phyloP scores from a whole-genome alignment of 2,329 filamentous ascomycete species.

The Lojkania enalia region DNA sequence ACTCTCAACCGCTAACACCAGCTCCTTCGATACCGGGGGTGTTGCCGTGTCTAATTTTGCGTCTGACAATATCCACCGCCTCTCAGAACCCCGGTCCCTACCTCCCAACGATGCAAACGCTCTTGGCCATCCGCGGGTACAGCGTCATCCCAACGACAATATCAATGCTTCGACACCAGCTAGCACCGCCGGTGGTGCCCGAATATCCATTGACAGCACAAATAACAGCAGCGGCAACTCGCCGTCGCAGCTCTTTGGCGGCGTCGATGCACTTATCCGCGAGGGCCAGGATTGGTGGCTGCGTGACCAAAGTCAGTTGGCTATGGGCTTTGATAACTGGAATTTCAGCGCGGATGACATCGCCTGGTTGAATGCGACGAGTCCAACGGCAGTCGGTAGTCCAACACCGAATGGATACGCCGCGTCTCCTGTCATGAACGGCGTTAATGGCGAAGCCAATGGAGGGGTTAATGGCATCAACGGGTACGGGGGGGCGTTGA shows the following conservation, averaged over 20 bases:
- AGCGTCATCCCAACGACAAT: slow-evolving; percentile 25
- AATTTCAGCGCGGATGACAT: slow-evolving; percentile 39
- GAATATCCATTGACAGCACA: slow-evolving; percentile 32
- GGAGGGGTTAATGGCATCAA: slow-evolving; percentile 13
- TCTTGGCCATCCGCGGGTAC: slow-evolving; percentile 36
- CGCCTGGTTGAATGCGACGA: slow-evolving; percentile 32
- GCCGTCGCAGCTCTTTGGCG: slow-evolving; percentile 60
- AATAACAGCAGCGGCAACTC: slow-evolving; percentile 38
- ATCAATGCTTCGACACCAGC: slow-evolving; percentile 29
- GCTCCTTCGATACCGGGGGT: slow-evolving; percentile 25
- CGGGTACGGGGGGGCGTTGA: slow-evolving; percentile 18
- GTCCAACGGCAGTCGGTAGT: slow-evolving; percentile 14
- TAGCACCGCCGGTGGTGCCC: slow-evolving; percentile 21
- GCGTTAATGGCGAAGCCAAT: slow-evolving; percentile 5
- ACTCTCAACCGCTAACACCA: slow-evolving; percentile 27
- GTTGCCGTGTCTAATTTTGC: not conserved
- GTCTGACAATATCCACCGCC: slow-evolving; percentile 29
- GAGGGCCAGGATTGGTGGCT: slow-evolving; percentile 67
- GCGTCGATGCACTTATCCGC: slow-evolving; percentile 62
- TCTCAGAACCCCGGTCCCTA: slow-evolving; percentile 32
- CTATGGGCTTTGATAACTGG: slow-evolving; percentile 67
- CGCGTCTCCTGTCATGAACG: slow-evolving; percentile 2
- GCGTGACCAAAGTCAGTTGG: slow-evolving; percentile 63
- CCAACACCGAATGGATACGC: slow-evolving; percentile 14
- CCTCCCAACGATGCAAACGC: slow-evolving; percentile 36